Percentiles rank a stretch among this genome's conserved stretches.
Conservation (phyloP, 768 basidiomycete species). For the Rhizopogon vinicolor region DNA sequence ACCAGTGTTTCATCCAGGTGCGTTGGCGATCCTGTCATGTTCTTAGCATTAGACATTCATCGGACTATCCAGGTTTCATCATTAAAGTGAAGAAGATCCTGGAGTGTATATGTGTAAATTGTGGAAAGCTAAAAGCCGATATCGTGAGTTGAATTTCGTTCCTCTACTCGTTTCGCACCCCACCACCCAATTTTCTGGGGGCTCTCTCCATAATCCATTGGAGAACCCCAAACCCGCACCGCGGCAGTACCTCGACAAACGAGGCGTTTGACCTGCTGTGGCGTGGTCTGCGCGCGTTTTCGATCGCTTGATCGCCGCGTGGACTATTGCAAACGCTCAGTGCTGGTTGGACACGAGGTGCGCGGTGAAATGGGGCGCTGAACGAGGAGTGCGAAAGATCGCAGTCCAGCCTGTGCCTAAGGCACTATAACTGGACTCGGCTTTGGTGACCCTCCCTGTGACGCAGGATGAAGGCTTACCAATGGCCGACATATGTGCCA, state of each 20-base stretch:
- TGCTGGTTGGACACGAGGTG: conserved; percentile 82
- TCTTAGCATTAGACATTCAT: conserved; percentile 5
- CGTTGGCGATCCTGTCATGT: conserved; percentile 22
- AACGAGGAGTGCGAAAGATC: conserved; percentile 87
- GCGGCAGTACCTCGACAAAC: conserved; percentile 72
- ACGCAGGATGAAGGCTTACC: conserved; percentile 57
- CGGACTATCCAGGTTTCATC: conserved; percentile 69
- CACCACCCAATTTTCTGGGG: conserved; percentile 98
- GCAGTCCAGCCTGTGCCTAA: conserved; percentile 17
- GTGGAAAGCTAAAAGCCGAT: conserved; percentile 96
- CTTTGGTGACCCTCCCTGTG: conserved; percentile 56
- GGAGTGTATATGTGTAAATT: conserved; percentile 98
- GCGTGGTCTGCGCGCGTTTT: conserved; percentile 80
- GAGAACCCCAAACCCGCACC: conserved; percentile 94
- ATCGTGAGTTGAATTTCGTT: conserved; percentile 84
- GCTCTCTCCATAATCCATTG: conserved; percentile 86
- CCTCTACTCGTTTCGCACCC: conserved; percentile 88
- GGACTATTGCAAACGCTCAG: conserved; percentile 61
- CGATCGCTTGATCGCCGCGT: conserved; percentile 94
- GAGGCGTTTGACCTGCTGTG: conserved; percentile 80
- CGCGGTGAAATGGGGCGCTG: conserved; percentile 97
- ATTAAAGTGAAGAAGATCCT: conserved; percentile 99
- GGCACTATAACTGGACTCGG: conserved; percentile 16
- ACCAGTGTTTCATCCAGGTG: conserved; percentile 97
- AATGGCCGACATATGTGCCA: conserved; percentile 55